Base-by-base conservation (phyloP, 73 alveolate species). In the Breviolum minutum region DNA sequence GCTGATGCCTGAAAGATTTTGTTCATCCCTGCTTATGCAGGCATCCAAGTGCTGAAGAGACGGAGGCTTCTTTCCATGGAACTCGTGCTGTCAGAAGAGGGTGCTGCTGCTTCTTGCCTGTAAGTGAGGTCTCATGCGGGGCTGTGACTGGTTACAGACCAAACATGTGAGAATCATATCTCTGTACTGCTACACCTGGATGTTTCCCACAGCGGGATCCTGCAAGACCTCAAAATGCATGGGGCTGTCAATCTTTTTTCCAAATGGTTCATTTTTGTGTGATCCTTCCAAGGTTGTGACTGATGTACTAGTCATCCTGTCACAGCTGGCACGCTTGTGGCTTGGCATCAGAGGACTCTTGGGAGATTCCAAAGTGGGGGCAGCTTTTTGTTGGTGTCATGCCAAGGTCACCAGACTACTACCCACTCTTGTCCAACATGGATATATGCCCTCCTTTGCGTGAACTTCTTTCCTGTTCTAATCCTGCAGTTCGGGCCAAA, bases 271-370 rank as follows among this genome's bases (percentile, higher is more conserved):
- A 77, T 3, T 27, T 8, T 8, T 16, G 29, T 20, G 12, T 16
- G 40, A 27, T 16, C 69, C 32, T 60, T 32, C 26, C 74, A 13
- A 93, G 91, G 91, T 48, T 22, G 83, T 92, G 80, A 62, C 64
- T 24, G 90, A 92, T 60, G 97, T 76, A 12, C 64, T 92, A 80
- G 80, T 92, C 79, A 92, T 92, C 40, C 60, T 92, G 24, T 92
- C 89, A 22, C 97, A 92, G 90, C 88, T 92, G 89, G 97, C 97
- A 26, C 97, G 97, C 63, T 26, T 92, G 97, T 32, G 12, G 73
- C 95, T 29, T 69, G 95, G 66, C 70, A 17, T 27, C 63, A 3
- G 77, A 68, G 24, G 24, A 22, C 88, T 32, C 27, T 11, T 77
- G 32, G 26, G 63, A 61, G 14, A 30, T 26, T 27, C 13, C 32